Base-by-base conservation (phyloP, 305 asterid species). In the Salvia sclarea region DNA sequence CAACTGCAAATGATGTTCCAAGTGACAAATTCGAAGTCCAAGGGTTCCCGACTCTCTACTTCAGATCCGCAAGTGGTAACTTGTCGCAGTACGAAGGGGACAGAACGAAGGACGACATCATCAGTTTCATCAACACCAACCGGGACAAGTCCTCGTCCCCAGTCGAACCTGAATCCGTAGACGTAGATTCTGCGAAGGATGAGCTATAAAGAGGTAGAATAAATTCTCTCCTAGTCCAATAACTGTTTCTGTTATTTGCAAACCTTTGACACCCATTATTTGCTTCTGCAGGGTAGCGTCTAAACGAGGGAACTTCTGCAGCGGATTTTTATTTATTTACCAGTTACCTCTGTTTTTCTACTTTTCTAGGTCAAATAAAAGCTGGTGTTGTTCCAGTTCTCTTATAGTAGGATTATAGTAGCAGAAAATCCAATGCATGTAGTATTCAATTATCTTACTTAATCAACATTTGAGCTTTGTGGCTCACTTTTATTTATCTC, bases 11-110 rank as follows among this genome's bases (percentile, higher is more conserved):
- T 41, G 95, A 88, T 61, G 83, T 91, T 68, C 90, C 97, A 2
- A 61, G 72, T 14, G 83, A 72, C 35, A 37, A 48, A 61, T 91
- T 91, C 6, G 84, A 85, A 0, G 88, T 91, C 58, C 76, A 82
- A 80, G 96, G 95, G 25, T 88, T 73, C 84, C 97, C 97, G 4
- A 87, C 97, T 0, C 2, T 91, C 54, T 91, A 91, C 90, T 88
- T 88, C 84, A 83, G 77, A 75, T 82, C 96, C 8, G 76, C 97
- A 41, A 73, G 72, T 2, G 97, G 97, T 9, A 79, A 72, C 62
- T 38, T 85, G 78, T 38, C 41, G 18, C 78, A 37, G 69, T 88
- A 89, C 28, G 84, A 80, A 0, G 96, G 96, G 1, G 87, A 76
- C 1, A 78, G 88, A 76, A 81, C 96, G 30, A 91, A 88, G 78